A percentile compares a stretch with the other conserved stretches of the same genome.
Evolutionary conservation across 768 basidiomycete genomes (phyloP).

Genomic region (Rhizopogon vesiculosus): DNA sequence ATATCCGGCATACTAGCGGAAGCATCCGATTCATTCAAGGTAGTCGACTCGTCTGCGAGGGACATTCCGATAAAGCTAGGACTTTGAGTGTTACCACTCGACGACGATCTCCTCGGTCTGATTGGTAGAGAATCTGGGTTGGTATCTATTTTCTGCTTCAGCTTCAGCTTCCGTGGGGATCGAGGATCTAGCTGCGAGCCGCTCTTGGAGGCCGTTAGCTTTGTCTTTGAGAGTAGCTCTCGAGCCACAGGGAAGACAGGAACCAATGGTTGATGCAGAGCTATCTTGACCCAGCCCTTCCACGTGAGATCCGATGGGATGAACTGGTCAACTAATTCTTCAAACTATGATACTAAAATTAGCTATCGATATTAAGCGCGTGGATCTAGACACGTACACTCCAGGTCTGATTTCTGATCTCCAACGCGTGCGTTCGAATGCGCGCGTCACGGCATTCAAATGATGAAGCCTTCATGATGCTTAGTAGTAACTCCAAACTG

Average conservation of each 20-base stretch:
- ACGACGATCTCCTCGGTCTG: constrained; percentile 16
- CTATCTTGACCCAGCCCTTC: constrained; percentile 82
- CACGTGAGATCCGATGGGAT: constrained; percentile 74
- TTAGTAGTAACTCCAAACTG: constrained; percentile 69
- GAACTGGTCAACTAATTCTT: constrained; percentile 75
- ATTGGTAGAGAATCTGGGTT: constrained; percentile 10
- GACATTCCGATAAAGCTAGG: constrained; percentile 23
- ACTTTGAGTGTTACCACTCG: constrained; percentile 8
- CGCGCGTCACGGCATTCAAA: constrained; percentile 78
- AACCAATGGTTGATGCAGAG: constrained; percentile 73
- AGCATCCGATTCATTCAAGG: constrained; percentile 16
- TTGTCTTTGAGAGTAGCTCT: constrained; percentile 75
- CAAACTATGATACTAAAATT: constrained; percentile 45
- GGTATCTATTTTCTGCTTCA: constrained; percentile 14
- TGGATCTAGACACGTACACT: constrained; percentile 48
- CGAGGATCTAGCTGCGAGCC: constrained; percentile 24
- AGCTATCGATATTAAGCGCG: constrained; percentile 5
- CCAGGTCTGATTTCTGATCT: constrained; percentile 79
- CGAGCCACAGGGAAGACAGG: constrained; percentile 77
- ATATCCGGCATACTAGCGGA: constrained; percentile 6
- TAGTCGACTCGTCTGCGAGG: constrained; percentile 40
- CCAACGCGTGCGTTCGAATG: constrained; percentile 75
- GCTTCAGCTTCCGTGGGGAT: constrained; percentile 11
- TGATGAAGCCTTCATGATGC: constrained; percentile 78
- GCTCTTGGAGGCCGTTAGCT: constrained; percentile 48